Evolutionary conservation across 2,329 filamentous ascomycete genomes (phyloP).

Genomic region (Xylariaceae sp.): DNA sequence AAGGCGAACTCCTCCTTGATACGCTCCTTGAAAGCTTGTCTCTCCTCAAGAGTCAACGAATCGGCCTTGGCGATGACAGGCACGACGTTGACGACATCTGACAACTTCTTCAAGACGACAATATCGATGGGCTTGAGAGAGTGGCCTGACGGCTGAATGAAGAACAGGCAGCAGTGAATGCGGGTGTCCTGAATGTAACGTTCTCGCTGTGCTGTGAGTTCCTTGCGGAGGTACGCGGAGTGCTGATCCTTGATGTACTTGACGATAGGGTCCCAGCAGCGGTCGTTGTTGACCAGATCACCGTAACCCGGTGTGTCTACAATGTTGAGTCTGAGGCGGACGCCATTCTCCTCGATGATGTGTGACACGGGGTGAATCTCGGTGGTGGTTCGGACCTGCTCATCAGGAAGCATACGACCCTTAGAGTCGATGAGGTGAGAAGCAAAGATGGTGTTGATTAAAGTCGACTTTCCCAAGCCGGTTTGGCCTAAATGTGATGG

Average conservation of each 20-base stretch:
- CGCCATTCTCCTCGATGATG: conserved; percentile 99
- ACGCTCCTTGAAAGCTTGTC: conserved; percentile 92
- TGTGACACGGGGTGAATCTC: conserved; percentile 98
- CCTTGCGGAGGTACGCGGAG: conserved; percentile 97
- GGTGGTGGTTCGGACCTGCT: conserved; percentile 90
- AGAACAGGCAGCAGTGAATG: conserved; percentile 99
- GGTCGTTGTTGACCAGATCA: conserved; percentile 98
- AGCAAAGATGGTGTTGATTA: conserved; percentile 99
- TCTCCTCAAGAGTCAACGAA: conserved; percentile 91
- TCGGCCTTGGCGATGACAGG: conserved; percentile 98
- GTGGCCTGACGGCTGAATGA: conserved; percentile 97
- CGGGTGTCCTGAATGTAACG: conserved; percentile 98
- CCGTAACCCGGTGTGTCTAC: conserved; percentile 98
- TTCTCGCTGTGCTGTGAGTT: conserved; percentile 97
- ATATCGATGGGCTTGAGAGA: conserved; percentile 99
- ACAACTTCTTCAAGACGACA: conserved; percentile 98
- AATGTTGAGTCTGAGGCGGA: conserved; percentile 95
- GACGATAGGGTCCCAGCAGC: conserved; percentile 99
- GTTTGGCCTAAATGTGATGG: conserved; percentile 70
- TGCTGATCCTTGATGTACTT: conserved; percentile 99
- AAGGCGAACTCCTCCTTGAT: conserved; percentile 99
- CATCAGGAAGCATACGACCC: conserved; percentile 85
- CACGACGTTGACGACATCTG: conserved; percentile 97
- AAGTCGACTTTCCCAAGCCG: conserved; percentile 94
- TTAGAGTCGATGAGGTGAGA: conserved; percentile 99